phyloP scores from a whole-genome alignment of 2,329 filamentous ascomycete genomes.

The Nigrospora oryzae region DNA sequence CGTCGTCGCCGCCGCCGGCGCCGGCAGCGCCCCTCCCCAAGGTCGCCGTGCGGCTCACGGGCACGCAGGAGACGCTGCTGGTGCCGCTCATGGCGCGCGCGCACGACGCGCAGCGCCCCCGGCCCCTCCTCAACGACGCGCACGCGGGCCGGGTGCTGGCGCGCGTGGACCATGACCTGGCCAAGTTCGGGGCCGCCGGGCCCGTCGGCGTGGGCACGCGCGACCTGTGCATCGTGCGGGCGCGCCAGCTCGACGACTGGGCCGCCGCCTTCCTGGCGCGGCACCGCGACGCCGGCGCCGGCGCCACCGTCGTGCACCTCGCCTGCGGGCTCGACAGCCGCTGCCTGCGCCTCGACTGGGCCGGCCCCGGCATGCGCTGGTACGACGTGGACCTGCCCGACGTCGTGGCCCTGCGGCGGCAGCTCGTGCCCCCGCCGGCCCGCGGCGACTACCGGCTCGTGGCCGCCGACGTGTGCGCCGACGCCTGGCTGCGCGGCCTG shows the following conservation, averaged over 20 bases:
- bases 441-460: constrained; percentile 17
- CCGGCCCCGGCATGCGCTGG: constrained; percentile 15
- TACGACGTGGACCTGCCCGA: constrained; percentile 25
- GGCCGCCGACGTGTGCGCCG: constrained; percentile 14
- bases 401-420: constrained; percentile 20
- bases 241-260: constrained; percentile 14
- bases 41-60: constrained; percentile 10
- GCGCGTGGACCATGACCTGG: constrained; percentile 14
- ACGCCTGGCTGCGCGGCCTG: constrained; percentile 19
- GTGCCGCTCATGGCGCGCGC: constrained; percentile 13
- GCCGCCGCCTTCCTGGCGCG: constrained; percentile 13
- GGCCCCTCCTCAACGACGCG: constrained; percentile 13
- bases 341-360: constrained; percentile 14
- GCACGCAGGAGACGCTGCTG: constrained; percentile 14
- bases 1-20: not conserved
- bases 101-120: constrained; percentile 8
- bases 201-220: not conserved
- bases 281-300: constrained; percentile 7
- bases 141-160: constrained; percentile 9
- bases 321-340: constrained; percentile 17
- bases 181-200: constrained; percentile 8
- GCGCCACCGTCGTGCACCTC: constrained; percentile 6
- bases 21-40: constrained; percentile 3
- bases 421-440: constrained; percentile 12
- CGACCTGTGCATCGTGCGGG: not conserved